These are phyloP conservation scores for Emmonsia crescens DNA, from an alignment of 2,329 filamentous ascomycete species.

Conservation along the genomic window DNA sequence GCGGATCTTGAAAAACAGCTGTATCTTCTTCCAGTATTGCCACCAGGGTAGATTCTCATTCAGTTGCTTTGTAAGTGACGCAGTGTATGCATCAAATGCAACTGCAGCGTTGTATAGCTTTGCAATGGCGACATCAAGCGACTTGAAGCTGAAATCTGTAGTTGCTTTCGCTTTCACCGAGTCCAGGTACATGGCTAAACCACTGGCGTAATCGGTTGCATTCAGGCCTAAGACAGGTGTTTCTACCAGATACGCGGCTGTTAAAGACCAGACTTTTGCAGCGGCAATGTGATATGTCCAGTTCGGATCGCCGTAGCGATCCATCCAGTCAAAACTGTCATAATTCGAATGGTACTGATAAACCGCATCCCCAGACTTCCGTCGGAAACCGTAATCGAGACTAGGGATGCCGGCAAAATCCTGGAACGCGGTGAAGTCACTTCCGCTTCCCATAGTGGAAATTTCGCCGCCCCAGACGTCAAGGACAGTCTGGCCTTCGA, in stretches of 20 bases:
- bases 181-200: conserved; percentile 39
- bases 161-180: conserved; percentile 16
- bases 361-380: conserved; percentile 33
- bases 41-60: conserved; percentile 61
- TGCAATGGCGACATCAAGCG: conserved; percentile 40
- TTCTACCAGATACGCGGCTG: conserved; percentile 52
- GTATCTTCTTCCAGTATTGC: conserved; percentile 58
- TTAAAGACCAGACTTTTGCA: conserved; percentile 54
- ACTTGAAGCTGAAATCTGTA: conserved; percentile 30
- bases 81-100: conserved; percentile 43
- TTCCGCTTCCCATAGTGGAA: conserved; percentile 58
- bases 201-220: conserved; percentile 53
- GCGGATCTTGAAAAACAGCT: conserved; percentile 52
- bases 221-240: conserved; percentile 53
- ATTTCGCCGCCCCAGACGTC: conserved; percentile 57
- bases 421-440: conserved; percentile 65
- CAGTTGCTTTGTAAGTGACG: conserved; percentile 38
- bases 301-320: conserved; percentile 57
- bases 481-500: conserved; percentile 55
- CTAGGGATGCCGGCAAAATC: conserved; percentile 58
- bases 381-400: conserved; percentile 52
- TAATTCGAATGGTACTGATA: conserved; percentile 81
- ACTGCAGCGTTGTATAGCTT: conserved; percentile 39
- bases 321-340: conserved; percentile 78
- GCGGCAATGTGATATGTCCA: conserved; percentile 52